Conservation (phyloP, 768 basidiomycete species). For the Polyporus arcularius region DNA sequence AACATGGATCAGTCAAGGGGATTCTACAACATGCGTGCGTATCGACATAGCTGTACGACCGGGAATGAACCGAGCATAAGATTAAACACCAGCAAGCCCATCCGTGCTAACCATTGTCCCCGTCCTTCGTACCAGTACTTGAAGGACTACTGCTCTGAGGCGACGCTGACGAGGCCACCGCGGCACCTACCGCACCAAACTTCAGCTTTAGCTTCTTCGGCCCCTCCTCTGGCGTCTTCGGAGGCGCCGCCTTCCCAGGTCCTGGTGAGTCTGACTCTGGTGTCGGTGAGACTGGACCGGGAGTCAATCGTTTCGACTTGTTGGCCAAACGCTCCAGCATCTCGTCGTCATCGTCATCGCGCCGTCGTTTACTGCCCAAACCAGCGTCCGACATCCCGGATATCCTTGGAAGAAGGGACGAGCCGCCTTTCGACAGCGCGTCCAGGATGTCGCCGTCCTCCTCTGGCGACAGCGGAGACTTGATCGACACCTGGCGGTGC, state of each 20-base stretch:
- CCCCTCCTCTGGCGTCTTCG: constrained; percentile 54
- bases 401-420: constrained; percentile 15
- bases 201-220: constrained; percentile 77
- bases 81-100: neutral
- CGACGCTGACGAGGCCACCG: constrained; percentile 35
- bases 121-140: constrained; percentile 70
- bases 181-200: constrained; percentile 52
- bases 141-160: constrained; percentile 49
- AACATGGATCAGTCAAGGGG: constrained; percentile 22
- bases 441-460: constrained; percentile 56
- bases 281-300: constrained; percentile 45
- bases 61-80: constrained; percentile 17
- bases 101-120: constrained; percentile 59
- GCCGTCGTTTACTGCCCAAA: constrained; percentile 24
- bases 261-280: constrained; percentile 2
- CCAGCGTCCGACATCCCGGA: constrained; percentile 13
- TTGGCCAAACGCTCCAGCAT: constrained; percentile 58
- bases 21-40: constrained; percentile 25
- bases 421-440: constrained; percentile 44
- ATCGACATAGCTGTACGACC: constrained; percentile 19
- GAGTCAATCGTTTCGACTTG: constrained; percentile 41
- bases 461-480: constrained; percentile 45
- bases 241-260: constrained; percentile 28
- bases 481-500: constrained; percentile 40
- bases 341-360: constrained; percentile 71